Percentiles rank a stretch among this genome's conserved stretches.
These are phyloP conservation scores for Filosporella fistucella DNA, from an alignment of 495 filamentous ascomycete species.

Conservation along the genomic window DNA sequence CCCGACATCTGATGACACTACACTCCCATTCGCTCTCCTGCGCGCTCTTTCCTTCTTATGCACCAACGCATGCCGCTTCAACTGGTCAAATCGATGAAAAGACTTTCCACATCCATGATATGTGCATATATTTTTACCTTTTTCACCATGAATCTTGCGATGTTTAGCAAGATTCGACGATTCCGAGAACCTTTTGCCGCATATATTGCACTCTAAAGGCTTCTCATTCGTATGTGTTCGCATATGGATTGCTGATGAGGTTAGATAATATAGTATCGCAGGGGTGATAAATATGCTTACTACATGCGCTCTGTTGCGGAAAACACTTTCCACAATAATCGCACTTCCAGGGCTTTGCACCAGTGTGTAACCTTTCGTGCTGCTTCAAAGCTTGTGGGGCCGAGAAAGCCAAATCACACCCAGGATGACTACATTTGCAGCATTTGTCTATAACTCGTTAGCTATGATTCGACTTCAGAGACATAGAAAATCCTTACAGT, in stretches of 20 bases:
- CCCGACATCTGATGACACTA: no score
- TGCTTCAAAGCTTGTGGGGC: conserved; percentile 57
- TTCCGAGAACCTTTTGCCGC: conserved; percentile 46
- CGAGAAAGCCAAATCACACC: conserved; percentile 51
- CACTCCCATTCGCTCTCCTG: neutral
- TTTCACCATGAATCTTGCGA: conserved; percentile 43
- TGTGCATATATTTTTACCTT: conserved; percentile 42
- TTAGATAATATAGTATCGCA: neutral
- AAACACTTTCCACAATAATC: conserved; percentile 48
- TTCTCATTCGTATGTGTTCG: conserved; percentile 47
- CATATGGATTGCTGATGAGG: conserved; percentile 46
- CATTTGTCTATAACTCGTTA: conserved; percentile 47
- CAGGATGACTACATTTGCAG: conserved; percentile 43
- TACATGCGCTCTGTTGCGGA: conserved; percentile 49
- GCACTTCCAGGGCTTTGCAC: conserved; percentile 55
- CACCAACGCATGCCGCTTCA: conserved; percentile 32
- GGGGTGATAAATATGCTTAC: conserved; percentile 29
- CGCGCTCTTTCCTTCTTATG: conserved; percentile 4
- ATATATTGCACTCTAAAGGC: conserved; percentile 41
- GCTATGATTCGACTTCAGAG: conserved; percentile 2
- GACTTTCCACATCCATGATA: conserved; percentile 42
- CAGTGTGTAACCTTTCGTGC: conserved; percentile 56
- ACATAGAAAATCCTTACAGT: conserved; percentile 39
- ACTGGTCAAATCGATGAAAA: conserved; percentile 54
- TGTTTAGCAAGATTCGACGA: conserved; percentile 54